Evolutionary conservation across 23 red algal species (phyloP).

Genomic region (Chondrus crispus): DNA sequence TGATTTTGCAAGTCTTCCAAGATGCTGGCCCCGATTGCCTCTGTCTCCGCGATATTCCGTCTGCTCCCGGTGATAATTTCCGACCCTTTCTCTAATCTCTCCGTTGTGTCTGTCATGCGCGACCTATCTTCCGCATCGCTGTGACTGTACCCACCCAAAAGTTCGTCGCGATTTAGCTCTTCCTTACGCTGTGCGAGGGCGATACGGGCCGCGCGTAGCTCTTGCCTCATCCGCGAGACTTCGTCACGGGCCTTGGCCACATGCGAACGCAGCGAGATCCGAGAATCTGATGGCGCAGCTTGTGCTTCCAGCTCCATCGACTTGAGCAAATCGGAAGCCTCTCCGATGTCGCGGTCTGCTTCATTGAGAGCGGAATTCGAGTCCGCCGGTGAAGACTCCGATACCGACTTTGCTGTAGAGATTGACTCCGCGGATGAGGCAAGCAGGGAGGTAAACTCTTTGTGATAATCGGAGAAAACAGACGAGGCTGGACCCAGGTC

Average conservation of each 20-base stretch:
- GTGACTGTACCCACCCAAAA: neutral
- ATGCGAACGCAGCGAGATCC: conserved; percentile 6
- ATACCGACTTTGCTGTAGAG: neutral
- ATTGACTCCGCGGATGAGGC: neutral
- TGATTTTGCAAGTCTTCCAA: conserved; percentile 67
- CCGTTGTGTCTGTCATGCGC: neutral
- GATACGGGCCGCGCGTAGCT: conserved; percentile 20
- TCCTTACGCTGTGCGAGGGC: neutral
- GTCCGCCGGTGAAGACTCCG: neutral
- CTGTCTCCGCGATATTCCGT: conserved; percentile 61
- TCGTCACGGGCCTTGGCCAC: conserved; percentile 22
- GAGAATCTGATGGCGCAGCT: neutral
- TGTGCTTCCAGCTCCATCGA: conserved; percentile 44
- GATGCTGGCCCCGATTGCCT: conserved; percentile 57
- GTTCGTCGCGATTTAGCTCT: neutral
- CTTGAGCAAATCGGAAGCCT: conserved; percentile 40
- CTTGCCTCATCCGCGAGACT: neutral
- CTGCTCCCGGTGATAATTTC: conserved; percentile 49
- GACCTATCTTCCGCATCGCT: neutral
- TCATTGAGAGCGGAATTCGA: neutral
- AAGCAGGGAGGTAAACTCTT: neutral
- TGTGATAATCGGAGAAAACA: neutral
- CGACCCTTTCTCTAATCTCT: neutral
- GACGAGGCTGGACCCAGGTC: neutral
- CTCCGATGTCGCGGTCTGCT: conserved; percentile 21